A percentile compares a stretch with the other conserved stretches of the same genome.
Evolutionary conservation across 179 eudicot genomes (phyloP).

Genomic region (Spergularia azorica): DNA sequence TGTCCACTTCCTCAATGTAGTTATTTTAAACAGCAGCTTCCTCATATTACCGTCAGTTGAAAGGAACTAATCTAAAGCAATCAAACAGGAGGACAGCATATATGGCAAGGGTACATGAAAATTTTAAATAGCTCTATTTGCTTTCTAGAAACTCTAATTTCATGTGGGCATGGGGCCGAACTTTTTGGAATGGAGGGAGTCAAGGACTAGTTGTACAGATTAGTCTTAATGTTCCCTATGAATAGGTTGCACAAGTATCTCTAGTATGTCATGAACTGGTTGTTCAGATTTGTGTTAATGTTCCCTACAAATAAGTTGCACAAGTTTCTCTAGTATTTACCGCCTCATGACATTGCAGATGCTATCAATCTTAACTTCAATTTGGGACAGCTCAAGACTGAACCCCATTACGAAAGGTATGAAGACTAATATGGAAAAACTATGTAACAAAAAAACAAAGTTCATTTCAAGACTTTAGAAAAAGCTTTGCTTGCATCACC

Average conservation of each 20-base stretch:
- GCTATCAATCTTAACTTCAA: background rate
- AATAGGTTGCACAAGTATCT: background rate
- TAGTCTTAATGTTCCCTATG: background rate
- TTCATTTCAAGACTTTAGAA: too few species aligned
- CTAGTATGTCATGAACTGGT: background rate
- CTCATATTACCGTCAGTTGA: background rate
- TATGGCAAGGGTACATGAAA: background rate
- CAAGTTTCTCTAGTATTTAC: background rate
- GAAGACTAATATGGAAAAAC: too few species aligned
- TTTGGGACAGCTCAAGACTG: background rate
- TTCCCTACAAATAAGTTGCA: background rate
- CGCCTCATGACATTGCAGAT: background rate
- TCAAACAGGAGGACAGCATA: background rate
- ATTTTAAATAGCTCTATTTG: background rate
- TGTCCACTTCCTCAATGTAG: background rate
- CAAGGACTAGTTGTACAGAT: background rate
- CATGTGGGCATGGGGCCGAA: background rate
- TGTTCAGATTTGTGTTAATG: background rate
- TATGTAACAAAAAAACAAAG: too few species aligned
- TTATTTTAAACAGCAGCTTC: background rate
- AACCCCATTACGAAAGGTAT: too few species aligned
- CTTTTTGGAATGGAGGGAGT: background rate
- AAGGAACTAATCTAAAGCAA: background rate
- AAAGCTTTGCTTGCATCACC: too few species aligned
- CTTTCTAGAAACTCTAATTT: background rate